These are phyloP conservation scores for Pythium aquatile DNA, from an alignment of 352 stramenopile genomes.

Conservation along the genomic window DNA sequence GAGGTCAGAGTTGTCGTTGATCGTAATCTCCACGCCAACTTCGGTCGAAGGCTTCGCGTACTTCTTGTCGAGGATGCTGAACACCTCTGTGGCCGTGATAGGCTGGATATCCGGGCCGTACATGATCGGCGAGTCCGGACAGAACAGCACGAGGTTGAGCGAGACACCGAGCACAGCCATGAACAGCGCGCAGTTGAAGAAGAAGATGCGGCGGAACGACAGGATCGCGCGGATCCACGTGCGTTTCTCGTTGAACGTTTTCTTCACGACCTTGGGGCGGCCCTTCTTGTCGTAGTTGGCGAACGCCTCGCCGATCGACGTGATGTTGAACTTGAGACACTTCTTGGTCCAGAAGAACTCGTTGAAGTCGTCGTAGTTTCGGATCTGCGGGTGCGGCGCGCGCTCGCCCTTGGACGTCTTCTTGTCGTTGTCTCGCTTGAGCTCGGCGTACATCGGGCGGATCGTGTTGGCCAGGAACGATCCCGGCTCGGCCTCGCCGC, in stretches of 20 bases:
- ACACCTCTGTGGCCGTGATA: conserved; percentile 35
- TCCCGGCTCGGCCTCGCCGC: conserved; percentile 58
- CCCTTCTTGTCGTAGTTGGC: conserved; percentile 80
- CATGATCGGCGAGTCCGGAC: conserved; percentile 73
- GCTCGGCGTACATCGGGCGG: conserved; percentile 74
- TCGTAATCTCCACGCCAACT: conserved; percentile 9
- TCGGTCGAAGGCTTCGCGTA: conserved; percentile 31
- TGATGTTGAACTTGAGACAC: conserved; percentile 74
- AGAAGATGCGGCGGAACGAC: conserved; percentile 83
- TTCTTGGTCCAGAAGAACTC: conserved; percentile 90
- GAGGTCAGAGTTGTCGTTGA: background rate
- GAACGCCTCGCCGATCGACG: conserved; percentile 68
- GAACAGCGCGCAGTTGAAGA: conserved; percentile 79
- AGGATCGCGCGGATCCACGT: conserved; percentile 73
- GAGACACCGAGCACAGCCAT: conserved; percentile 59
- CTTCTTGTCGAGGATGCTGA: conserved; percentile 69
- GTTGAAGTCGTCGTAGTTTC: conserved; percentile 90
- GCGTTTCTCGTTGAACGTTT: conserved; percentile 81
- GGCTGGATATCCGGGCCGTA: conserved; percentile 59
- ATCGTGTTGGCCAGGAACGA: conserved; percentile 76
- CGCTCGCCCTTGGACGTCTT: conserved; percentile 79
- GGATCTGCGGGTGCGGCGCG: conserved; percentile 69
- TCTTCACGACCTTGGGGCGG: conserved; percentile 76
- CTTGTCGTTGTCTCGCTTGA: conserved; percentile 89
- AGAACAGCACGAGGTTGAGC: conserved; percentile 78